phyloP scores from a whole-genome alignment of 352 stramenopile genomes.

The Phytophthora chlamydospora region DNA sequence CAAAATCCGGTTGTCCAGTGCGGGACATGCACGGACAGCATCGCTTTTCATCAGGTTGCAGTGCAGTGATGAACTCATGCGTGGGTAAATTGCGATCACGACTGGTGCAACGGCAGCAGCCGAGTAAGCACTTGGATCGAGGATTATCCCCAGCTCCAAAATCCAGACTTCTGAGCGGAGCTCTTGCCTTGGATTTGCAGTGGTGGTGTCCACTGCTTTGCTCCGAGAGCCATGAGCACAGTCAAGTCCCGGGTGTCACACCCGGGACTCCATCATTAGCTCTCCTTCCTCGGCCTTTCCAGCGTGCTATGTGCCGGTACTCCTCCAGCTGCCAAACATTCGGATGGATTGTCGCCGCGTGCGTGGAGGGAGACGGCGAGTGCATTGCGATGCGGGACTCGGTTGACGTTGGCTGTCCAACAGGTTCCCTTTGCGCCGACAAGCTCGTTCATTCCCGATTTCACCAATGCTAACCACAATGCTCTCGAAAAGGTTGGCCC shows the following conservation, averaged over 20 bases:
- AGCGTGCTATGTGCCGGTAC: slow-evolving; percentile 1
- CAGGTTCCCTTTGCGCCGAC: slow-evolving; percentile 2
- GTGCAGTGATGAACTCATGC: not conserved
- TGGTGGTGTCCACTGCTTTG: slow-evolving; percentile 16
- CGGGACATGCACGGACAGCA: slow-evolving; percentile 1
- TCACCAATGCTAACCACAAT: slow-evolving; percentile 6
- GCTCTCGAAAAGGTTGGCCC: not conserved
- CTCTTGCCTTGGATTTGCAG: slow-evolving; percentile 7
- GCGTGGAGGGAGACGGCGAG: slow-evolving; percentile 9
- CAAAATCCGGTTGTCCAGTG: too few relatives aligned
- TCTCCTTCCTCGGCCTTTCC: slow-evolving; percentile 8
- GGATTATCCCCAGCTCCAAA: slow-evolving; percentile 18
- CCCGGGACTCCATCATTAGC: slow-evolving; percentile 15
- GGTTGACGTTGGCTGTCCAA: slow-evolving; percentile 16
- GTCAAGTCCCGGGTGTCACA: slow-evolving; percentile 31
- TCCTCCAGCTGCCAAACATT: slow-evolving; percentile 17
- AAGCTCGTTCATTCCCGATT: slow-evolving; percentile 17
- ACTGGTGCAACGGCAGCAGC: slow-evolving; percentile 2
- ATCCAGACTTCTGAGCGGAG: slow-evolving; percentile 4
- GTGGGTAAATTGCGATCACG: not conserved
- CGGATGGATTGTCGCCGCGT: slow-evolving; percentile 21
- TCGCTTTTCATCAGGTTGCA: not conserved
- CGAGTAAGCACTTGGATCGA: slow-evolving; percentile 8
- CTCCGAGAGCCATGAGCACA: slow-evolving; percentile 24
- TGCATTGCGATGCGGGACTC: not conserved